phyloP scores from a whole-genome alignment of 2,329 filamentous ascomycete genomes.

The Tolypocladium tundrense region DNA sequence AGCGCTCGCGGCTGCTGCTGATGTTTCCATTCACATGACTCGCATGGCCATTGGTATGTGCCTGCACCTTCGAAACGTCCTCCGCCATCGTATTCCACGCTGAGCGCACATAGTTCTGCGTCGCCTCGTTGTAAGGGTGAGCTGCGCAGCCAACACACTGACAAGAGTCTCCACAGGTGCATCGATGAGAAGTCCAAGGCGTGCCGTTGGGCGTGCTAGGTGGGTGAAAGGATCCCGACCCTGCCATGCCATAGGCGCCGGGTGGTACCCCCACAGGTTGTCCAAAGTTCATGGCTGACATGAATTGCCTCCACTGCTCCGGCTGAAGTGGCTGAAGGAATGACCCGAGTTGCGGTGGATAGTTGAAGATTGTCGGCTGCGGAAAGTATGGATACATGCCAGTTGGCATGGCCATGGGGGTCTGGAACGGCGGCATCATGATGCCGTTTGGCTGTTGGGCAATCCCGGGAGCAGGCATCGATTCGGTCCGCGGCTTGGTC shows the following conservation, averaged over 20 bases:
- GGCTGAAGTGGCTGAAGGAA: slow-evolving; percentile 44
- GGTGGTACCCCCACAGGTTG: slow-evolving; percentile 16
- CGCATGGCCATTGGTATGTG: slow-evolving; percentile 11
- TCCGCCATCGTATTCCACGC: slow-evolving; percentile 32
- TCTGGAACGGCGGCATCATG: slow-evolving; percentile 26
- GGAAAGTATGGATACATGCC: slow-evolving; percentile 30
- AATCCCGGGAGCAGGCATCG: slow-evolving; percentile 9
- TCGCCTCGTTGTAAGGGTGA: slow-evolving; percentile 58
- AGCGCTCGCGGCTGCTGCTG: slow-evolving; percentile 10
- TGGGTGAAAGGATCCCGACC: slow-evolving; percentile 10
- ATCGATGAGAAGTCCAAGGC: slow-evolving; percentile 31
- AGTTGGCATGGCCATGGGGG: slow-evolving; percentile 24
- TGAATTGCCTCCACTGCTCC: slow-evolving; percentile 40
- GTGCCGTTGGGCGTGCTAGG: slow-evolving; percentile 8
- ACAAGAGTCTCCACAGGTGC: slow-evolving; percentile 55
- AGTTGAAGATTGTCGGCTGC: slow-evolving; percentile 38
- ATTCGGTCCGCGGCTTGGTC: slow-evolving; percentile 8
- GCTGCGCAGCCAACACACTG: slow-evolving; percentile 58
- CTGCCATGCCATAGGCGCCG: slow-evolving; percentile 14
- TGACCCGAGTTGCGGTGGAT: slow-evolving; percentile 43
- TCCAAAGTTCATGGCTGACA: slow-evolving; percentile 28
- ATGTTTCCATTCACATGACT: slow-evolving; percentile 13
- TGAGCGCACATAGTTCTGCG: slow-evolving; percentile 40
- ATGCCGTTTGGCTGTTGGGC: slow-evolving; percentile 13
- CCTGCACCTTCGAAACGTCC: slow-evolving; percentile 15